phyloP scores from a whole-genome alignment of 2,329 filamentous ascomycete species.

The Ascochyta rabiei region DNA sequence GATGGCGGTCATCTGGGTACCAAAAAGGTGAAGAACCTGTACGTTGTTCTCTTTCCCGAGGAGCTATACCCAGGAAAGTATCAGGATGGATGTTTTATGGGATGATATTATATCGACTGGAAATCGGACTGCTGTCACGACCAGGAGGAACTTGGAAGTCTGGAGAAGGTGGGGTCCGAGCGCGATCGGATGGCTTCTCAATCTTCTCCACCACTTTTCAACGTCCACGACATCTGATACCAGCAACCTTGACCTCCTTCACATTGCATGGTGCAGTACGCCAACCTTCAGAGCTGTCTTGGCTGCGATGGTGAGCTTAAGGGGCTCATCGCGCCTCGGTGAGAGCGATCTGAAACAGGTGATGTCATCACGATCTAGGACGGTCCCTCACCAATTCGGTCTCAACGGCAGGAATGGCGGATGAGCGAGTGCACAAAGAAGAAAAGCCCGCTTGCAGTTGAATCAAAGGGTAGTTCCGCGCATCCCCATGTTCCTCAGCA shows the following conservation, averaged over 20 bases:
- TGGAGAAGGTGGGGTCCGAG: constrained; percentile 8
- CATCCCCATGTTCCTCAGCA: neutral
- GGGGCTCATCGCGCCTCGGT: neutral
- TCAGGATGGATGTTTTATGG: neutral
- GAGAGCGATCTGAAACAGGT: constrained; percentile 10
- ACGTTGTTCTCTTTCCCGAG: neutral
- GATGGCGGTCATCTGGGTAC: neutral
- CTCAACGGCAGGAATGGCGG: too few relatives aligned
- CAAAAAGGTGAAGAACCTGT: neutral
- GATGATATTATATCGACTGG: neutral
- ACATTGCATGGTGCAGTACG: neutral
- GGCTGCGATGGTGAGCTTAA: neutral
- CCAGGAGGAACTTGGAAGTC: neutral
- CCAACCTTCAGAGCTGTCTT: neutral
- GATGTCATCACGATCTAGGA: constrained; percentile 1
- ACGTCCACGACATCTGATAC: neutral
- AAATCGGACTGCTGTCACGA: too few relatives aligned
- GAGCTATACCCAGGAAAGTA: neutral
- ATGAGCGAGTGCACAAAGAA: too few relatives aligned
- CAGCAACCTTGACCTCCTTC: neutral
- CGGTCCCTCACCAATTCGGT: neutral
- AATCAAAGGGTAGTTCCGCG: too few relatives aligned
- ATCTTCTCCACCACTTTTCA: neutral
- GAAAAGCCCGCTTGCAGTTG: too few relatives aligned
- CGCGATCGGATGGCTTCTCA: neutral